Base-by-base conservation (phyloP, 2,329 filamentous ascomycete genomes). In the Aurifilum marmelostoma region DNA sequence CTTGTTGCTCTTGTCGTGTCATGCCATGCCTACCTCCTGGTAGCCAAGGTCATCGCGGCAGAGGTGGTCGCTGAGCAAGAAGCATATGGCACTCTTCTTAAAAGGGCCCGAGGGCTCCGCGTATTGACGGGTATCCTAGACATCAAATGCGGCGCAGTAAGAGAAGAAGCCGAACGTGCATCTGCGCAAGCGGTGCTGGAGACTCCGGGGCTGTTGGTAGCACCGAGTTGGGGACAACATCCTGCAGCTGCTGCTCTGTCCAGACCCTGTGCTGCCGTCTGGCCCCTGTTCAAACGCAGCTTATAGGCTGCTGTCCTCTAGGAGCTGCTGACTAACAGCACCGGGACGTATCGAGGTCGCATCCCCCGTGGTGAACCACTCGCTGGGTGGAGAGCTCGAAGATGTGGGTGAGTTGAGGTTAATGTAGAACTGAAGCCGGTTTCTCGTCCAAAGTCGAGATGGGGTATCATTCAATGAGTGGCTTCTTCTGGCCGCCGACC, bases 401-500 rank as follows among this genome's bases (percentile, higher is more conserved):
- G 18, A 37, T 34, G 18, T 21, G 21, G 18, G 43, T 12, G 18
- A 59, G 56, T n/a, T 37, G 56, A 9, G 21, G 37, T 34, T 24
- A 6, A 32, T 59, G 11, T 37, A 59, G 21, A n/a, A 14, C 32
- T 18, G 56, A 59, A n/a, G 56, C 56, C 32, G 29, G 2, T 50
- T 18, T 58, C 37, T 70, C 68, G 24, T 50, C 29, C 5, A 34
- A 41, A 34, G 4, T 18, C 5, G 21, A 59, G 16, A 14, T 68
- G 24, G 8, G 27, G 2, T 37, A 56, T 83, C 80, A 91, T 77
- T 91, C 88, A 69, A 91, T 91, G 65, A 89, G 81, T 67, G 87
- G 87, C 76, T 89, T 90, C 79, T 89, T 89, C 73, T 89, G 85
- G 0, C 87, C 87, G 27, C 86, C 87, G 6, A 90, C 87, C 74